Conservation (phyloP, 441 rosid genomes). For the Jatropha podagrica region DNA sequence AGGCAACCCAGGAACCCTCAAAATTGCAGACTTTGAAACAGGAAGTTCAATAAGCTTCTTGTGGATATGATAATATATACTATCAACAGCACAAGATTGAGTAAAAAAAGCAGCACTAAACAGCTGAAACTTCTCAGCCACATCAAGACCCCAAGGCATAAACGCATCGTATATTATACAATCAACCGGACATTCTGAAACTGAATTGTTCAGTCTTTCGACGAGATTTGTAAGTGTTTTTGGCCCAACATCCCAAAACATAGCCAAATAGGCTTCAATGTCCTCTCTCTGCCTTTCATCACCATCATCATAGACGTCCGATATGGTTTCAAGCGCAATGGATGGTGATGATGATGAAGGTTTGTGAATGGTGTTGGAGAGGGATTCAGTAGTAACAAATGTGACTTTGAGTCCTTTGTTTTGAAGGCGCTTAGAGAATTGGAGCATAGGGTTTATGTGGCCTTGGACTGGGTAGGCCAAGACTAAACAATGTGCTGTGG, state of each 20-base stretch:
- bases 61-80: not conserved
- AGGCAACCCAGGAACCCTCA: constrained; percentile 4
- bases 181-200: not conserved
- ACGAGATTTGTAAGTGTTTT: constrained; percentile 4
- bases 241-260: not conserved
- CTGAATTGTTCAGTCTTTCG: constrained; percentile 1
- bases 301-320: constrained; percentile 12
- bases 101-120: constrained; percentile 29
- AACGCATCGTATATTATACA: constrained; percentile 36
- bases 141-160: constrained; percentile 36
- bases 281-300: not conserved
- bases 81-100: constrained; percentile 10
- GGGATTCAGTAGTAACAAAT: not conserved
- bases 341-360: not conserved
- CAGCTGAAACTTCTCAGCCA: constrained; percentile 30
- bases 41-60: constrained; percentile 3
- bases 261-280: not conserved
- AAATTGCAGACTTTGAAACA: not conserved
- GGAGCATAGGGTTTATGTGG: constrained; percentile 21
- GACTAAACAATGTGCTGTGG: constrained; percentile 4
- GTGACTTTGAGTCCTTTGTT: constrained; percentile 3
- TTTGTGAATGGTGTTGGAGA: not conserved
- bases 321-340: constrained; percentile 6
- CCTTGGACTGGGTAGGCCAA: constrained; percentile 16
- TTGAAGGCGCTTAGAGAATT: constrained; percentile 16